Conservation (phyloP, 306 rosid species). For the Corylus americana region DNA sequence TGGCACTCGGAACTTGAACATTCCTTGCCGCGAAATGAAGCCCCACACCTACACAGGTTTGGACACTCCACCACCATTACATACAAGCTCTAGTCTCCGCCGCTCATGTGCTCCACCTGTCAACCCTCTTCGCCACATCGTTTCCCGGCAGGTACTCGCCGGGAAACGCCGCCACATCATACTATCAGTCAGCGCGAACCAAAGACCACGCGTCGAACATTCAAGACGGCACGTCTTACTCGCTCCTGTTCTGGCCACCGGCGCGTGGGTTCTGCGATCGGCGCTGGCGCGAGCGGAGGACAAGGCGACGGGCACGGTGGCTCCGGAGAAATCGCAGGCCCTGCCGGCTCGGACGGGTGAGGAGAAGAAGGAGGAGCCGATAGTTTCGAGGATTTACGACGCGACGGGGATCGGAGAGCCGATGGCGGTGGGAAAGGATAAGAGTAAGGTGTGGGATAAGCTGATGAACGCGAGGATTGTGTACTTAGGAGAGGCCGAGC, state of each 20-base stretch:
- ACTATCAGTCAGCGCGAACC: not conserved
- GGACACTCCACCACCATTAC: conserved; percentile 33
- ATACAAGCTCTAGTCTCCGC: conserved; percentile 28
- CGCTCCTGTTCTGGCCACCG: conserved; percentile 61
- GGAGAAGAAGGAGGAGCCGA: conserved; percentile 51
- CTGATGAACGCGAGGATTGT: conserved; percentile 78
- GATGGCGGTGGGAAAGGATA: conserved; percentile 83
- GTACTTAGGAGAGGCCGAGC: conserved; percentile 93
- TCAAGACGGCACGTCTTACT: conserved; percentile 57
- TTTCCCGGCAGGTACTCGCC: conserved; percentile 27
- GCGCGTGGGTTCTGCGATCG: conserved; percentile 64
- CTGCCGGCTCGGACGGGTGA: conserved; percentile 27
- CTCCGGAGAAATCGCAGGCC: conserved; percentile 13
- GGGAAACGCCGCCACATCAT: conserved; percentile 33
- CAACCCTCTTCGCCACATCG: conserved; percentile 10
- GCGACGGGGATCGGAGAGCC: conserved; percentile 93
- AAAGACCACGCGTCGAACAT: not conserved
- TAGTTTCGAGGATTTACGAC: conserved; percentile 84
- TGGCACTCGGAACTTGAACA: conserved; percentile 14
- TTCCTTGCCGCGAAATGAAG: conserved; percentile 48
- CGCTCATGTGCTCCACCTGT: conserved; percentile 26
- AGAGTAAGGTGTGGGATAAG: conserved; percentile 90
- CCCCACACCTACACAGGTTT: conserved; percentile 46
- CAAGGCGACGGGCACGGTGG: conserved; percentile 21
- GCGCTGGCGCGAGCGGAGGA: conserved; percentile 60